Evolutionary conservation across 73 alveolate genomes (phyloP).

Genomic region (Effrenium voratum): DNA sequence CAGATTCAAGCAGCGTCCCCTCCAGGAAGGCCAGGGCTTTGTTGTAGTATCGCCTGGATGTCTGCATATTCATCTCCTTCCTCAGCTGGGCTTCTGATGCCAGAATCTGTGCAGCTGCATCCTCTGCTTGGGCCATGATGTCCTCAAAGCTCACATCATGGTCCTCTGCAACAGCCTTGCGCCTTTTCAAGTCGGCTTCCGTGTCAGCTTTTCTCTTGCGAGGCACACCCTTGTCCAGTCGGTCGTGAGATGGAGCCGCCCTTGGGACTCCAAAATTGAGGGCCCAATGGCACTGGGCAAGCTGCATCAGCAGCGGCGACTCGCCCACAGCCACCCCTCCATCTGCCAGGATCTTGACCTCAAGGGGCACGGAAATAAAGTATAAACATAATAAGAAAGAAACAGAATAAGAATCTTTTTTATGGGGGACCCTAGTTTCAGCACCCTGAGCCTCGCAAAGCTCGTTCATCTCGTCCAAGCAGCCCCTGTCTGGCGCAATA

Average conservation of each 20-base stretch:
- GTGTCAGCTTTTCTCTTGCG: neutral
- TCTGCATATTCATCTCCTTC: neutral
- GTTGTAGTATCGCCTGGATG: neutral
- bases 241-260: neutral
- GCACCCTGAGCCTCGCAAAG: too few relatives aligned
- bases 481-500: neutral
- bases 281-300: neutral
- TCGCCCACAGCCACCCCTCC: neutral
- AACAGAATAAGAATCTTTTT: too few relatives aligned
- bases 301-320: neutral
- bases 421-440: too few relatives aligned
- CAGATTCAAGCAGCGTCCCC: too few relatives aligned
- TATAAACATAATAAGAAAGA: too few relatives aligned
- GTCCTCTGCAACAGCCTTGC: neutral
- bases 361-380: neutral
- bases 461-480: too few relatives aligned
- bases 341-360: neutral
- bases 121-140: neutral
- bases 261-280: neutral
- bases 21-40: neutral
- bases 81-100: too few relatives aligned
- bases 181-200: neutral
- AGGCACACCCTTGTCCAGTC: constrained; percentile 7
- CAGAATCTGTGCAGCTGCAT: neutral
- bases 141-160: neutral